Evolutionary conservation across 2,329 filamentous ascomycete genomes (phyloP), one percentile per base, ranked within the genome.

Genomic region (Calonectria pseudoreteaudii): DNA sequence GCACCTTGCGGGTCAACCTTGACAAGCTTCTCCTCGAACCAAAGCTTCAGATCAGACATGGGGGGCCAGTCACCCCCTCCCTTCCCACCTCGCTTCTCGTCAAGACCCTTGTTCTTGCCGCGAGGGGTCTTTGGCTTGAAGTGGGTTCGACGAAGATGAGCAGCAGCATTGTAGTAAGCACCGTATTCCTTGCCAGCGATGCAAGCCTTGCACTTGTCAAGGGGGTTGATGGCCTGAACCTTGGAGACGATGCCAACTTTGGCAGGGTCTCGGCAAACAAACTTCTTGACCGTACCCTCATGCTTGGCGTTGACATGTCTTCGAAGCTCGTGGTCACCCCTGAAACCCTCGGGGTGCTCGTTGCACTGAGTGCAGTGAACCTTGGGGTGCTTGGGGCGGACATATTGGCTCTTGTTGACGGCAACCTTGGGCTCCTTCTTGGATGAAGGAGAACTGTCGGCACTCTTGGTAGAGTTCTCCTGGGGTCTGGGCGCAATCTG

Each of bases 121-220:
- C 89, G 86, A 10, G 85, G 81, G 2, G 86, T 82, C 84, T 90
- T 91, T 67, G 88, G 93, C 81, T 94, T 94, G 88, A 98, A 98
- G 83, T 98, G 96, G 0, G 94, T 93, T 65, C 96, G 92, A 52
- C 96, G 91, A 11, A 98, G 89, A 82, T 98, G 96, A 0, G 95
- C 96, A 0, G 95, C 95, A 0, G 96, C 96, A 80, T 98, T 98
- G 86, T 98, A 98, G 86, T 98, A 97, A 20, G 94, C 94, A 4
- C 94, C 94, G 79, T 98, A 98, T 72, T 91, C 90, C 87, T 98
- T 98, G 70, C 90, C 86, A 56, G 90, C 89, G 64, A 89, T 90
- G 84, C 96, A 98, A 62, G 94, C 91, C 84, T 98, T 98, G 90
- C 96, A 98, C 78, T 94, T 93, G 66, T 88, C 87, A 41, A 98